Evolutionary conservation across 495 filamentous ascomycete genomes (phyloP).

Genomic region (Podospora australis): DNA sequence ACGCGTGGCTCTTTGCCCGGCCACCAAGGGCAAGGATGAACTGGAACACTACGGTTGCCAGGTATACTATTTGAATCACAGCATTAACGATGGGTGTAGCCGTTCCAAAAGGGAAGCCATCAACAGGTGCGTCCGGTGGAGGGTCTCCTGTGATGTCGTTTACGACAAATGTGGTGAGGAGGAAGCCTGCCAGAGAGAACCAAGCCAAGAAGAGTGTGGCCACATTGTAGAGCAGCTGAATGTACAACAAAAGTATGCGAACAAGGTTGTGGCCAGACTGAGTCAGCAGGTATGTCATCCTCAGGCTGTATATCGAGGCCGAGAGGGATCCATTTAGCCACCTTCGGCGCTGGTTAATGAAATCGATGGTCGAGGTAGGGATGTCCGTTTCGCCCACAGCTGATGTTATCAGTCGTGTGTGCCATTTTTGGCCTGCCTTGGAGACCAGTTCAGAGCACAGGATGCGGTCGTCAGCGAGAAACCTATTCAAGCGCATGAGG

Average conservation of each 20-base stretch:
- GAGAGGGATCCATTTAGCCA: slow-evolving; percentile 99
- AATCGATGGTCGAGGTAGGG: slow-evolving; percentile 91
- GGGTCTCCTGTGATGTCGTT: slow-evolving; percentile 68
- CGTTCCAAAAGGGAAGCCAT: slow-evolving; percentile 71
- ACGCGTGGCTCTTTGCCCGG: slow-evolving; percentile 88
- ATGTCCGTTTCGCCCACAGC: slow-evolving; percentile 98
- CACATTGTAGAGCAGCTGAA: slow-evolving; percentile 94
- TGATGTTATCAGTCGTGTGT: slow-evolving; percentile 94
- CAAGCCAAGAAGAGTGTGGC: slow-evolving; percentile 85
- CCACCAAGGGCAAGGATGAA: slow-evolving; percentile 97
- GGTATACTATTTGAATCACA: slow-evolving; percentile 82
- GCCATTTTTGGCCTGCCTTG: slow-evolving; percentile 98
- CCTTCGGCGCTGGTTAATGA: slow-evolving; percentile 94
- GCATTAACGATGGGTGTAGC: slow-evolving; percentile 89
- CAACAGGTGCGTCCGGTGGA: slow-evolving; percentile 38
- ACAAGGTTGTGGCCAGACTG: slow-evolving; percentile 94
- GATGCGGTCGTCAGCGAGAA: slow-evolving; percentile 99
- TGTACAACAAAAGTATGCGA: slow-evolving; percentile 97
- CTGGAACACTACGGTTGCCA: slow-evolving; percentile 82
- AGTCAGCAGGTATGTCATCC: slow-evolving; percentile 99
- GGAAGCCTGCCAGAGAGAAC: slow-evolving; percentile 92
- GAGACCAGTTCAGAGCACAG: slow-evolving; percentile 98
- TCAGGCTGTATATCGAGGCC: slow-evolving; percentile 91
- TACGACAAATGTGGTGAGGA: slow-evolving; percentile 92
- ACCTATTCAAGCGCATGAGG: slow-evolving; percentile 99